phyloP scores from a whole-genome alignment of 2,329 filamentous ascomycete genomes.

The Sarocladiaceae sp. region DNA sequence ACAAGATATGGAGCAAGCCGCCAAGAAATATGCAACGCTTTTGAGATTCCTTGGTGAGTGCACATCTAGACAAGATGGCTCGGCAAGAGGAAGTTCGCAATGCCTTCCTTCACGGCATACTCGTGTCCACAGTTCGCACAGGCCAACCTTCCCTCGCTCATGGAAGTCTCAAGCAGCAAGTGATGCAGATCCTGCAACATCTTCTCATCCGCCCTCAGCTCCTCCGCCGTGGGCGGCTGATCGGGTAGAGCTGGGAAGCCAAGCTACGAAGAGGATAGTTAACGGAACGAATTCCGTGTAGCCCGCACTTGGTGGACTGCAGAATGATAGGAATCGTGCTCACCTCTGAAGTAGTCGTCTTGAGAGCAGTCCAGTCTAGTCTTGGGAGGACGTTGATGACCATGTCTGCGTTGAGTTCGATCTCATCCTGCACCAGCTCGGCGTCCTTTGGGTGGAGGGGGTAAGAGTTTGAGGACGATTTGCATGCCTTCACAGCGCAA shows the following conservation, averaged over 20 bases:
- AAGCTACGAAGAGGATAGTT: constrained; percentile 58
- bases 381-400: constrained; percentile 81
- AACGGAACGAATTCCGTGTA: too few relatives aligned
- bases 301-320: too few relatives aligned
- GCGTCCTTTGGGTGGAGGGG: constrained; percentile 91
- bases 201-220: constrained; percentile 62
- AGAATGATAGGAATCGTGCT: constrained; percentile 15
- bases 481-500: constrained; percentile 95
- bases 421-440: constrained; percentile 82
- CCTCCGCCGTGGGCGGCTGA: constrained; percentile 56
- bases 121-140: constrained; percentile 91
- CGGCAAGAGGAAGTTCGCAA: constrained; percentile 92
- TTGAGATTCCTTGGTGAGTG: too few relatives aligned
- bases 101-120: constrained; percentile 92
- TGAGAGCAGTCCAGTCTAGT: constrained; percentile 82
- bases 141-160: constrained; percentile 81
- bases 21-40: too few relatives aligned
- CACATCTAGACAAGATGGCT: constrained; percentile 82
- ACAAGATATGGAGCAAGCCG: background rate
- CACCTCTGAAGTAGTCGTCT: constrained; percentile 73
- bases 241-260: constrained; percentile 72
- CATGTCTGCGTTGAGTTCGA: constrained; percentile 77
- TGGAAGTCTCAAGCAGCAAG: constrained; percentile 82
- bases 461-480: constrained; percentile 72
- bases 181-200: constrained; percentile 74